Conservation (phyloP, 805 yeast species). For the Kurtzmaniella fragi region DNA sequence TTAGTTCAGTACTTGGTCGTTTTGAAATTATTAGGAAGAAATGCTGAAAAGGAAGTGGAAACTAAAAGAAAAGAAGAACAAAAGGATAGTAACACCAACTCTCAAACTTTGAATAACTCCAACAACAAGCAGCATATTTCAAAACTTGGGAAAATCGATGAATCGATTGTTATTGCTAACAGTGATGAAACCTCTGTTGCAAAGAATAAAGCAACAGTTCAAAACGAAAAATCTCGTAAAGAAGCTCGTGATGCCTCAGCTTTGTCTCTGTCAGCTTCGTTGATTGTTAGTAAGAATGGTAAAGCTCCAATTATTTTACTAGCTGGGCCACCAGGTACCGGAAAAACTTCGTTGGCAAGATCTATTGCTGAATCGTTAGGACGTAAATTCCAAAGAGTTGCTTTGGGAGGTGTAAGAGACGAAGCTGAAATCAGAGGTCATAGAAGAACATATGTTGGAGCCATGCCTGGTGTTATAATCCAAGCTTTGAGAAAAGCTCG, state of each 20-base stretch:
- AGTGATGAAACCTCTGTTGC: constrained; percentile 27
- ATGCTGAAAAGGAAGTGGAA: constrained; percentile 24
- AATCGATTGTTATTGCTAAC: constrained; percentile 28
- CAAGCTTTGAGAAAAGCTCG: constrained; percentile 74
- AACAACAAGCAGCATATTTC: constrained; percentile 2
- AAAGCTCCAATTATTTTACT: constrained; percentile 73
- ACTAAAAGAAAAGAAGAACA: constrained; percentile 5
- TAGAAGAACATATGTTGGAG: constrained; percentile 86
- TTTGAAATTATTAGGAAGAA: constrained; percentile 49
- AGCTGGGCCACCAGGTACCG: constrained; percentile 94
- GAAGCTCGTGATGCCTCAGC: constrained; percentile 1
- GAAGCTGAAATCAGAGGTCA: constrained; percentile 90
- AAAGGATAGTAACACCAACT: neutral
- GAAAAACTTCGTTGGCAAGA: constrained; percentile 82
- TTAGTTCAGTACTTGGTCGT: constrained; percentile 78
- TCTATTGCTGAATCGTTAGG: constrained; percentile 73
- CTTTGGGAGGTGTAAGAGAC: constrained; percentile 84
- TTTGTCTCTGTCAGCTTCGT: neutral
- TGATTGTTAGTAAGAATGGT: constrained; percentile 25
- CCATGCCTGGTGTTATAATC: constrained; percentile 81
- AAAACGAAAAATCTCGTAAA: constrained; percentile 11
- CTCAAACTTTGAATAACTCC: neutral
- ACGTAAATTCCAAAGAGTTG: constrained; percentile 70
- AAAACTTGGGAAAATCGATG: neutral
- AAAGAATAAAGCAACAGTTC: constrained; percentile 17